Evolutionary conservation across 2,329 filamentous ascomycete species (phyloP), one percentile per base, ranked within the genome.

Genomic region (Blastomyces gilchristii): DNA sequence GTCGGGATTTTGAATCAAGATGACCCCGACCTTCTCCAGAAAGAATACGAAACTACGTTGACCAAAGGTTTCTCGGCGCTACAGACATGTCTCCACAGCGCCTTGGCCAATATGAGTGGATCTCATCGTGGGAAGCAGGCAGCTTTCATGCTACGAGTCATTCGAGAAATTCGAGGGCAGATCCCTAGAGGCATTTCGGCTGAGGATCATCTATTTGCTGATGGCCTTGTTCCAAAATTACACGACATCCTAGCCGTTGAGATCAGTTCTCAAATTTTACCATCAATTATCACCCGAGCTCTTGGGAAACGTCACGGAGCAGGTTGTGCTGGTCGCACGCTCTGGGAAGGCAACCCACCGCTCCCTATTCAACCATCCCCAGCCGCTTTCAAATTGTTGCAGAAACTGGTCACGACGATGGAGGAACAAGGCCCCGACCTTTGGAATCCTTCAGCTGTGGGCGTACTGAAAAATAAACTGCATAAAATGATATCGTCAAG

Each of bases 341-440:
- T 97, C 0, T 97, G 92, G 92, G 91, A 95, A 71, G 89, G 89
- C 0, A 79, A 84, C 47, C 89, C 89, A 0, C 80, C 85, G 34
- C 73, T 96, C 52, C 93, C 93, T 0, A 81, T 85, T 6, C 90
- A 94, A 69, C 91, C 91, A 0, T 93, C 90, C 0, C 86, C 90
- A 0, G 81, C 82, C 25, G 79, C 85, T 0, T 96, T 96, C 71
- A 83, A 82, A 64, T 86, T 95, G 62, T 71, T 97, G 58, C 84
- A 85, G 31, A 80, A 80, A 54, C 71, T 96, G 37, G 83, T 84
- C 4, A 76, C 78, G 57, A 79, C 81, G 5, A 95, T 97, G 90
- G 82, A 82, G 3, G 78, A 81, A 14, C 78, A 83, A 2, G 92
- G 92, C 0, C 79, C 83, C 56, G 93, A 97, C 72, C 74, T 97